Conservation (phyloP, 805 yeast genomes). For the Yamadazyma tumulicola region DNA sequence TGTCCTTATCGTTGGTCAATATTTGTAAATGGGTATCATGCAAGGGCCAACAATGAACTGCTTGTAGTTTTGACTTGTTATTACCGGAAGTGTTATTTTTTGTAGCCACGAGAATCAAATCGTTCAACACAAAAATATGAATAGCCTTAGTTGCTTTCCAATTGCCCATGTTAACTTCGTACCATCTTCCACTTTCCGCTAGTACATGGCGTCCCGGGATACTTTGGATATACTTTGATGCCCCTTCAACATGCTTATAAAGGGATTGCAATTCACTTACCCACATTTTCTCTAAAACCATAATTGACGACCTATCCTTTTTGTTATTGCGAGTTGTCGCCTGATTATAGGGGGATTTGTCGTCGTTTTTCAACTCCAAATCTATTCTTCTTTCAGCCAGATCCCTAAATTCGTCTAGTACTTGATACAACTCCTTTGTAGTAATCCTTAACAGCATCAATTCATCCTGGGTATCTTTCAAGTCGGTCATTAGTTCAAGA, state of each 20-base stretch:
- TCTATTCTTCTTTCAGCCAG: slow-evolving; percentile 58
- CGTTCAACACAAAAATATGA: slow-evolving; percentile 75
- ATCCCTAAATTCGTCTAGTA: slow-evolving; percentile 54
- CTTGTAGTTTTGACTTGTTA: slow-evolving; percentile 47
- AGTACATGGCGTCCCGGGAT: slow-evolving; percentile 77
- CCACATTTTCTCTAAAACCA: slow-evolving; percentile 80
- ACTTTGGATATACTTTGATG: slow-evolving; percentile 72
- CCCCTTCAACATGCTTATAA: slow-evolving; percentile 86
- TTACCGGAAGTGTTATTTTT: slow-evolving; percentile 36
- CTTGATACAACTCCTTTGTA: slow-evolving; percentile 56
- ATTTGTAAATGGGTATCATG: slow-evolving; percentile 51
- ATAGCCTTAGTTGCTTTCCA: slow-evolving; percentile 75
- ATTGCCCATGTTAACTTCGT: slow-evolving; percentile 79
- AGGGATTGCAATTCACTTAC: slow-evolving; percentile 63
- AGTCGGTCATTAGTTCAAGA: slow-evolving; percentile 54
- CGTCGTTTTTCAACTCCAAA: slow-evolving; percentile 27
- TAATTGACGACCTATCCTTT: slow-evolving; percentile 64
- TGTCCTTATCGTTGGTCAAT: slow-evolving; percentile 20
- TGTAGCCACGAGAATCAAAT: slow-evolving; percentile 70
- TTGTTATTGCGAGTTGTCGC: slow-evolving; percentile 16
- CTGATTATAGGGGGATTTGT: slow-evolving; percentile 16
- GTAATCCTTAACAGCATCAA: slow-evolving; percentile 57
- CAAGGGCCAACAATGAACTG: slow-evolving; percentile 78
- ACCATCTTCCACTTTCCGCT: slow-evolving; percentile 81
- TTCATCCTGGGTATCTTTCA: slow-evolving; percentile 62